A percentile compares a stretch with the other conserved stretches of the same genome.
Conservation (phyloP, 2,329 filamentous ascomycete species). For the Delphinella strobiligena region DNA sequence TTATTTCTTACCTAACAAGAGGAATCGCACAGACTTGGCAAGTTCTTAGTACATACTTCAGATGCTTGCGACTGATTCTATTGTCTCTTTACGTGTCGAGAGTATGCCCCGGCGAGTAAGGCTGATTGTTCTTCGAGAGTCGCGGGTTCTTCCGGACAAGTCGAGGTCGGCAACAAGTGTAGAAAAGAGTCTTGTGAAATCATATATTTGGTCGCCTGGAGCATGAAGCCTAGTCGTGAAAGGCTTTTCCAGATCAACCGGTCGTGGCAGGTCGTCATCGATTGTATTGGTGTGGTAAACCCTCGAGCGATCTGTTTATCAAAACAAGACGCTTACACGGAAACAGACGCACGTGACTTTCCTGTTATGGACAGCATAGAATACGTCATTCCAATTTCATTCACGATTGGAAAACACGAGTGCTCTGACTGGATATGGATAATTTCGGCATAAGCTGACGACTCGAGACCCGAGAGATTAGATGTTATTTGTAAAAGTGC, state of each 20-base stretch:
- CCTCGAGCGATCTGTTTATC: neutral
- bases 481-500: too few relatives aligned
- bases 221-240: neutral
- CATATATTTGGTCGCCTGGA: neutral
- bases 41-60: neutral
- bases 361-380: neutral
- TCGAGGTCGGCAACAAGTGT: neutral
- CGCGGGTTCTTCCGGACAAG: too few relatives aligned
- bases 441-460: neutral
- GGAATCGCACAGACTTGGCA: neutral
- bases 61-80: neutral
- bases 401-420: neutral
- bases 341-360: neutral
- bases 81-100: neutral
- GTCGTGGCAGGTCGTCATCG: neutral
- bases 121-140: too few relatives aligned
- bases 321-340: neutral
- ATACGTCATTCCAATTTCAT: neutral
- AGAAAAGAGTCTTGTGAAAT: neutral
- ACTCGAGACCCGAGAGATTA: neutral
- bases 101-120: too few relatives aligned
- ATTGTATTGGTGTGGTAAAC: neutral
- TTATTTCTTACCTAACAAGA: neutral
- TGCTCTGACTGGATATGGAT: neutral
- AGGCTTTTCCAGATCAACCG: neutral